Base-by-base conservation (phyloP, 2,329 filamentous ascomycete species). In the Balansia obtecta region DNA sequence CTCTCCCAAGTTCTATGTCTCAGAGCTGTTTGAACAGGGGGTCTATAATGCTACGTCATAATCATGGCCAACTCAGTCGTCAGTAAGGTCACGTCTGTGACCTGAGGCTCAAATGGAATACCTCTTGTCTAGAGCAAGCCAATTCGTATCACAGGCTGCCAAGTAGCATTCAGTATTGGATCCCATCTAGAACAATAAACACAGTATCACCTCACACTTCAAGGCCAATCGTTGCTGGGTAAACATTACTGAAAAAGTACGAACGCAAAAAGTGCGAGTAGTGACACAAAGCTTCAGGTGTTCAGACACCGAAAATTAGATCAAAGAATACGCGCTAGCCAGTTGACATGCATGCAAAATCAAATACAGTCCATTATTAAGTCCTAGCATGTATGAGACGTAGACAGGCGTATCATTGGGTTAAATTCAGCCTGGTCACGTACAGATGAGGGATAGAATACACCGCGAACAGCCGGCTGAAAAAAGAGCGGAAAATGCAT, bases 1-100 rank as follows among this genome's bases (percentile, higher is more conserved):
- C 51, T 71, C 73, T n/a, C 87, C 90, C 0, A 79, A 76, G 48
- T 97, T 90, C 63, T 97, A 86, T 65, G 81, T 94, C 60, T 73
- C 73, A 6, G 88, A 91, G 43, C 86, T 80, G 59, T 98, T 97
- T 62, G 88, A 94, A 55, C 68, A 73, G 48, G 85, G 85, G 0
- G 65, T 80, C 18, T 79, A 77, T 54, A 63, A 41, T 22, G 18
- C 20, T 1, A 30, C 18, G 13, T 50, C 20, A 30, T 22, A n/a
- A 5, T 13, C 10, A 42, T 1, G 30, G 20, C 18, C 45, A 11
- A 11, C 18, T 39, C 15, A 33, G 32, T 30, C 16, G 3, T 11
- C 10, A 45, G 11, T 4, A 33, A 20, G 15, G 11, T 41, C 10
- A 41, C 12, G 39, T 46, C n/a, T 13, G 32, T 30, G 13, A 27